Evolutionary conservation across 768 basidiomycete species (phyloP).

Genomic region (Kwoniella bestiolae): DNA sequence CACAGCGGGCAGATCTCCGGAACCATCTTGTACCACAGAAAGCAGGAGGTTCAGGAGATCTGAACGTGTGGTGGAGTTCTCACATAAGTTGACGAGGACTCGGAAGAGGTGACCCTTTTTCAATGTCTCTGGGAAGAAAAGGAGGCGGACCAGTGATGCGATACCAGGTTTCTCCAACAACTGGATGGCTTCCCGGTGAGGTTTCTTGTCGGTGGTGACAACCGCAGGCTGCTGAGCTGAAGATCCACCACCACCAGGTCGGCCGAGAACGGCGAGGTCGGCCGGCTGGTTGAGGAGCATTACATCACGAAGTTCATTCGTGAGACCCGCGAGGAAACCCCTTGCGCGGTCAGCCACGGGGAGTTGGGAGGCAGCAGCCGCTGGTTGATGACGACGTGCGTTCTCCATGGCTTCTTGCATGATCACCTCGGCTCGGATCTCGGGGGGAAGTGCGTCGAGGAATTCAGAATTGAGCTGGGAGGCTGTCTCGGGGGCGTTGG

Average conservation of each 20-base stretch:
- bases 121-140: slow-evolving; percentile 94
- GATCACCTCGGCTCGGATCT: slow-evolving; percentile 94
- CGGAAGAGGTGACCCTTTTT: slow-evolving; percentile 80
- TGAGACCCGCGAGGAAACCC: slow-evolving; percentile 87
- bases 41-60: slow-evolving; percentile 93
- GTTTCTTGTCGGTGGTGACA: slow-evolving; percentile 38
- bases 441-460: slow-evolving; percentile 91
- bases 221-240: slow-evolving; percentile 62
- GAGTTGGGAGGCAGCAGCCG: slow-evolving; percentile 43
- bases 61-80: slow-evolving; percentile 85
- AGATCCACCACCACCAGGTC: slow-evolving; percentile 4
- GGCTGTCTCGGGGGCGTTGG: slow-evolving; percentile 61
- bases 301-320: slow-evolving; percentile 85
- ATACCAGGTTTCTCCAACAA: slow-evolving; percentile 88
- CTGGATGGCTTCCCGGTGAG: slow-evolving; percentile 83
- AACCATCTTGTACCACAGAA: slow-evolving; percentile 92
- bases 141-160: slow-evolving; percentile 82
- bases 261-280: background rate
- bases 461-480: slow-evolving; percentile 94
- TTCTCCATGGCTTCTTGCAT: slow-evolving; percentile 91
- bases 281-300: slow-evolving; percentile 74
- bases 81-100: slow-evolving; percentile 91
- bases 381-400: slow-evolving; percentile 60
- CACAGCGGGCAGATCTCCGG: slow-evolving; percentile 85
- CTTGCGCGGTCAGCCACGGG: slow-evolving; percentile 60